Evolutionary conservation across 768 basidiomycete species (phyloP).

Genomic region (Kwoniella dejecticola): DNA sequence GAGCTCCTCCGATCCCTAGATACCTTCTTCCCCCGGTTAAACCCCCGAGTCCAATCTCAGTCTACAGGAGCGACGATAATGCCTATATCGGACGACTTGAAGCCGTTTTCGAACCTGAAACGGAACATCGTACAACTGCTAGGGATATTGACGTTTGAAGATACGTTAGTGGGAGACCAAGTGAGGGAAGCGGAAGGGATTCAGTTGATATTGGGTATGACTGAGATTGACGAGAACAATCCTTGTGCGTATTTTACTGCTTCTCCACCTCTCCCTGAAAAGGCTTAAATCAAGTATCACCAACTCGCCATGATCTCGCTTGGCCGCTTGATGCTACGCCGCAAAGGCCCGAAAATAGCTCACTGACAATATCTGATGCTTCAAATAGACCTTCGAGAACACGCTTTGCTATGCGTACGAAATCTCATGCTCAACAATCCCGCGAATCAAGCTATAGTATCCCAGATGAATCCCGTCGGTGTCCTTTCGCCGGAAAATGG

Average conservation of each 20-base stretch:
- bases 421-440: conserved; percentile 74
- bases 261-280: too few species aligned
- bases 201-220: conserved; percentile 79
- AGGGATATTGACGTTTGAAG: conserved; percentile 71
- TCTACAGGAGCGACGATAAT: conserved; percentile 60
- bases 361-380: not conserved
- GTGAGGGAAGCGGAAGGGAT: conserved; percentile 73
- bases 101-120: conserved; percentile 79
- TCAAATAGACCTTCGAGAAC: conserved; percentile 77
- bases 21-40: conserved; percentile 78
- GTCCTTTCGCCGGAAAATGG: conserved; percentile 63
- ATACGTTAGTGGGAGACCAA: conserved; percentile 71
- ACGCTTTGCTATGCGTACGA: conserved; percentile 80
- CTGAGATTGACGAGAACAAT: conserved; percentile 85
- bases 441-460: conserved; percentile 78
- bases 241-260: conserved; percentile 67
- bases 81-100: conserved; percentile 52
- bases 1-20: conserved; percentile 76
- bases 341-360: not conserved
- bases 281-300: too few species aligned
- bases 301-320: too few species aligned
- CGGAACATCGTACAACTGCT: conserved; percentile 84
- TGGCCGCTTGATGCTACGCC: too few species aligned
- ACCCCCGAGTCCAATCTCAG: conserved; percentile 58
- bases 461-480: conserved; percentile 67